A percentile compares a stretch with the other conserved stretches of the same genome.
Conservation (phyloP, 2,329 filamentous ascomycete species). For the Bisporella sp. region DNA sequence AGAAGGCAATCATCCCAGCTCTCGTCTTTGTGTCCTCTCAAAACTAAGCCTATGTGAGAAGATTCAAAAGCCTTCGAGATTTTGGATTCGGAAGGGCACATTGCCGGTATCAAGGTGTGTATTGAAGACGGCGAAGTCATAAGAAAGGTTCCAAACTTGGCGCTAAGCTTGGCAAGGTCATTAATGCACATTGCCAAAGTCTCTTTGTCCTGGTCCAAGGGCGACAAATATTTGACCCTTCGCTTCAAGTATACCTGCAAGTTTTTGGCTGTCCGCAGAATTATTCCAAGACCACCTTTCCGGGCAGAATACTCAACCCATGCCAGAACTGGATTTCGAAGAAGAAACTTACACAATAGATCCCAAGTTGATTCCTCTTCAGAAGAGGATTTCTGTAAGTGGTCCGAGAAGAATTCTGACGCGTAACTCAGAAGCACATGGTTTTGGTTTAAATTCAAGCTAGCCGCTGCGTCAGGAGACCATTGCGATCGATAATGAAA, state of each 20-base stretch:
- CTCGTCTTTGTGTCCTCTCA: constrained; percentile 18
- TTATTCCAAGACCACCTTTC: neutral
- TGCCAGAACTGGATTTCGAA: neutral
- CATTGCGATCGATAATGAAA: neutral
- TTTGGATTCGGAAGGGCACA: constrained; percentile 28
- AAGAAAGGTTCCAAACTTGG: constrained; percentile 27
- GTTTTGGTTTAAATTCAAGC: neutral
- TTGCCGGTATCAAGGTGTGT: constrained; percentile 25
- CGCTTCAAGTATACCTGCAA: constrained; percentile 7
- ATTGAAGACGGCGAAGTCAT: constrained; percentile 28
- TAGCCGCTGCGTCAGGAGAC: neutral
- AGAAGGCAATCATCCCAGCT: constrained; percentile 30
- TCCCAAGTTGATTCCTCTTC: neutral
- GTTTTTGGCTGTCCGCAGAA: neutral
- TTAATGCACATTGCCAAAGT: constrained; percentile 26
- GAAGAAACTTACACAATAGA: neutral
- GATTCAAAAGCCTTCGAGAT: constrained; percentile 14
- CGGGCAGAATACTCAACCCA: neutral
- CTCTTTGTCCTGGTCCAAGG: constrained; percentile 10
- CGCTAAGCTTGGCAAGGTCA: constrained; percentile 27
- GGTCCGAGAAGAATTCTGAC: neutral
- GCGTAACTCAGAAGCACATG: neutral
- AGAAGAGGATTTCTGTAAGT: neutral
- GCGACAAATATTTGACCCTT: constrained; percentile 3
- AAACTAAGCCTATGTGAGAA: constrained; percentile 5